These are phyloP conservation scores for Leishmania tarentolae DNA, from an alignment of 208 protist genomes.

Conservation along the genomic window DNA sequence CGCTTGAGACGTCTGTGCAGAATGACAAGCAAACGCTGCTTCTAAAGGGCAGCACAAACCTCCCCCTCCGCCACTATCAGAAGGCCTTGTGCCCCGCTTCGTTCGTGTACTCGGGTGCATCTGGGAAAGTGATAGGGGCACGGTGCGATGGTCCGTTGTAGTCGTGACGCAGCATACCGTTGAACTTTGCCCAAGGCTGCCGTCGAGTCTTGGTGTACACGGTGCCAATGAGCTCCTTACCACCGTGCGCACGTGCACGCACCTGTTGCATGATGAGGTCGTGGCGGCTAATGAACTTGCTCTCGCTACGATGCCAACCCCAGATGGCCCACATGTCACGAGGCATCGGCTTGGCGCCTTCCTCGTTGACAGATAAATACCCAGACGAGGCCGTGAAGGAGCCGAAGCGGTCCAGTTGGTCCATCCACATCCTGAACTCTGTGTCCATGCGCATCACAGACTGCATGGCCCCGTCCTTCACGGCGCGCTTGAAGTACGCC, in stretches of 20 bases:
- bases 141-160: slow-evolving; percentile 67
- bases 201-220: slow-evolving; percentile 77
- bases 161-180: slow-evolving; percentile 81
- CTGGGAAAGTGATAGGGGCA: slow-evolving; percentile 48
- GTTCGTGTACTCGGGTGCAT: slow-evolving; percentile 45
- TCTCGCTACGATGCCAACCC: slow-evolving; percentile 86
- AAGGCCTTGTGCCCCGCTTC: slow-evolving; percentile 18
- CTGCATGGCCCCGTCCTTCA: slow-evolving; percentile 56
- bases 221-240: slow-evolving; percentile 73
- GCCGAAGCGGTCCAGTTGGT: slow-evolving; percentile 87
- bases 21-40: background rate
- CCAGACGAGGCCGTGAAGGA: slow-evolving; percentile 78
- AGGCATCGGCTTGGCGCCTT: slow-evolving; percentile 84
- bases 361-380: slow-evolving; percentile 80
- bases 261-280: slow-evolving; percentile 71
- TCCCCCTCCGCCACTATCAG: slow-evolving; percentile 6
- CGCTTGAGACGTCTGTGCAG: background rate
- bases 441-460: slow-evolving; percentile 88
- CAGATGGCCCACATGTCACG: slow-evolving; percentile 88
- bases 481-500: slow-evolving; percentile 73
- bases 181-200: slow-evolving; percentile 85
- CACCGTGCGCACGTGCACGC: slow-evolving; percentile 59
- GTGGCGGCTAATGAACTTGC: slow-evolving; percentile 80
- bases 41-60: slow-evolving; percentile 6
- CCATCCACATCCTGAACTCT: slow-evolving; percentile 92